phyloP scores from a whole-genome alignment of 2,329 filamentous ascomycete genomes.

The Alternaria sp. region DNA sequence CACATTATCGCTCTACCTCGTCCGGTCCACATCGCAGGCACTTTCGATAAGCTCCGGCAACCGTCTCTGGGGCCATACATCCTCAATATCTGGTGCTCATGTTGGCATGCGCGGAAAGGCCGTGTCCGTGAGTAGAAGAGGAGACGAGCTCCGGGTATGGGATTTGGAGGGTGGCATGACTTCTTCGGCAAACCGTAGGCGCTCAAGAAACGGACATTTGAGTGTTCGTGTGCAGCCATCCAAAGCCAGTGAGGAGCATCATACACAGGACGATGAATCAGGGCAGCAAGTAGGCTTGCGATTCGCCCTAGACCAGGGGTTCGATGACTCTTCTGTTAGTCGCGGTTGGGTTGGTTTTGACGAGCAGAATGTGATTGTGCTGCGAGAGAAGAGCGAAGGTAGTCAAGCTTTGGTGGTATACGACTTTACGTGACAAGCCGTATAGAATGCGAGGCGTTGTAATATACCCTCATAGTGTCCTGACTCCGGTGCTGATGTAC shows the following conservation, averaged over 20 bases:
- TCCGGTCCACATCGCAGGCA: constrained; percentile 72
- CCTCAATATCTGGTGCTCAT: constrained; percentile 84
- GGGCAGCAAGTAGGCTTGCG: constrained; percentile 43
- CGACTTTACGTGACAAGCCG: constrained; percentile 73
- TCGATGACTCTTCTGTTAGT: constrained; percentile 55
- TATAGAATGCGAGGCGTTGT: not conserved
- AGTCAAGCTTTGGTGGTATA: constrained; percentile 82
- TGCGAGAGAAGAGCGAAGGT: constrained; percentile 75
- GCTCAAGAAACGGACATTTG: constrained; percentile 56
- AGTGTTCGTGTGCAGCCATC: constrained; percentile 64
- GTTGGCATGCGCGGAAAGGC: constrained; percentile 87
- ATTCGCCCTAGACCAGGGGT: constrained; percentile 46
- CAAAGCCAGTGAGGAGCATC: constrained; percentile 25
- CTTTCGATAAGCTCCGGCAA: constrained; percentile 77
- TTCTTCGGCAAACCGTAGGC: constrained; percentile 54
- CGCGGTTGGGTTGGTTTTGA: constrained; percentile 84
- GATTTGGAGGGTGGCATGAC: constrained; percentile 79
- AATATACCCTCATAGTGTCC: constrained; percentile 5
- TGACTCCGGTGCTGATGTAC: not conserved
- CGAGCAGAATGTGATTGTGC: constrained; percentile 88
- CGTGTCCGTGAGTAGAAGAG: constrained; percentile 84
- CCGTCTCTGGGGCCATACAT: constrained; percentile 90
- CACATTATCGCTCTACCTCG: constrained; percentile 82
- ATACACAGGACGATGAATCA: constrained; percentile 33
- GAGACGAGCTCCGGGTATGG: constrained; percentile 78